Percentiles rank a stretch among this genome's conserved stretches.
phyloP scores from a whole-genome alignment of 441 rosid species.

The Breynia disticha region DNA sequence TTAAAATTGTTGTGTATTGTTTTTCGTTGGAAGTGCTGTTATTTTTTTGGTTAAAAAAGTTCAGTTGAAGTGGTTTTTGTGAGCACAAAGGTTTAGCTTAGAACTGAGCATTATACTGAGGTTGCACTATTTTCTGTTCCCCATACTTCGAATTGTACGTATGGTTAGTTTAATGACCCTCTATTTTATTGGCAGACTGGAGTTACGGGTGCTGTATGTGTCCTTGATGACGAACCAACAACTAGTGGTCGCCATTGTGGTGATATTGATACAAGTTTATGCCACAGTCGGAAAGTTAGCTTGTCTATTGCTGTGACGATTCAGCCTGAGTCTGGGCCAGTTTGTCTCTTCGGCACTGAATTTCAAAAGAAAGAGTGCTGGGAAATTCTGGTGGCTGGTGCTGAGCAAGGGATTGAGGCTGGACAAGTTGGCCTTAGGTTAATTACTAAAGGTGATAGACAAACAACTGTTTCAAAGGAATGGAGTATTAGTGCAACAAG shows the following conservation, averaged over 20 bases:
- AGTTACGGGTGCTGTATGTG: slow-evolving; percentile 73
- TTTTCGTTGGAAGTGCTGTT: neutral
- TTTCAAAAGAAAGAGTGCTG: slow-evolving; percentile 91
- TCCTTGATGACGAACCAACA: slow-evolving; percentile 97
- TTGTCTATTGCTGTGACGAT: slow-evolving; percentile 86
- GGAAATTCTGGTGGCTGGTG: slow-evolving; percentile 99
- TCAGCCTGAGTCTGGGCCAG: slow-evolving; percentile 99
- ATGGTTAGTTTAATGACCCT: neutral
- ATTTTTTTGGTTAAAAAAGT: too few relatives aligned
- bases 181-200: slow-evolving; percentile 59
- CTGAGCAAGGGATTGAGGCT: slow-evolving; percentile 99
- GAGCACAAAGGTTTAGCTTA: too few relatives aligned
- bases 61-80: too few relatives aligned
- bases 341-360: slow-evolving; percentile 95
- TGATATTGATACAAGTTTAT: slow-evolving; percentile 65
- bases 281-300: slow-evolving; percentile 82
- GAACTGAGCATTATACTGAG: neutral
- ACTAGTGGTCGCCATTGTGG: slow-evolving; percentile 90
- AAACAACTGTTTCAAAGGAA: slow-evolving; percentile 84
- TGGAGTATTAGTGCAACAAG: slow-evolving; percentile 98
- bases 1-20: too few relatives aligned
- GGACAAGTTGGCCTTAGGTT: slow-evolving; percentile 98
- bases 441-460: slow-evolving; percentile 92
- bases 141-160: neutral
- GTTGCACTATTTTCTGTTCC: neutral